phyloP scores from a whole-genome alignment of 2,329 filamentous ascomycete genomes.

The Pseudonectria buxi region DNA sequence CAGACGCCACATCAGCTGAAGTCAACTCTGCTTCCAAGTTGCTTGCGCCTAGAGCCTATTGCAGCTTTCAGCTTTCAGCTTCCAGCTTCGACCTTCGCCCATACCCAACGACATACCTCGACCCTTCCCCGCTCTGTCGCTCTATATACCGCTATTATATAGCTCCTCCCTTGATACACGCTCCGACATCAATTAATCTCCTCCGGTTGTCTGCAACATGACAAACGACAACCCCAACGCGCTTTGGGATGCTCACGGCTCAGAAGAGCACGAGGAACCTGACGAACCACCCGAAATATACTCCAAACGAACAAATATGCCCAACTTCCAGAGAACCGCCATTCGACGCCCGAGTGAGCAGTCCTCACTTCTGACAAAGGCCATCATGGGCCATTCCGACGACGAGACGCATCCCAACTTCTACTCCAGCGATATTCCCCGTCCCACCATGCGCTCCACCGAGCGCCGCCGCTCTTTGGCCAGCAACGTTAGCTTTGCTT shows the following conservation, averaged over 20 bases:
- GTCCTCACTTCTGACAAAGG: slow-evolving; percentile 81
- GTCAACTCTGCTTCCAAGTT: slow-evolving; percentile 3
- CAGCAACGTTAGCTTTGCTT: slow-evolving; percentile 69
- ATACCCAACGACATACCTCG: background rate
- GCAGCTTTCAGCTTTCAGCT: background rate
- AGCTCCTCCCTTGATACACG: background rate
- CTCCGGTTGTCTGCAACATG: slow-evolving; percentile 27
- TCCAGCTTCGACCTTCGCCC: background rate
- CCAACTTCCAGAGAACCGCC: slow-evolving; percentile 40
- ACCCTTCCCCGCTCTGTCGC: too few species aligned
- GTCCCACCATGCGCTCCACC: slow-evolving; percentile 25
- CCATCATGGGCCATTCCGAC: slow-evolving; percentile 63
- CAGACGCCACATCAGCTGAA: slow-evolving; percentile 1
- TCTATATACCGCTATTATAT: too few species aligned
- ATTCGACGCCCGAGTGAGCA: slow-evolving; percentile 48
- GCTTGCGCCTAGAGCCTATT: too few species aligned
- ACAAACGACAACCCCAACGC: slow-evolving; percentile 22
- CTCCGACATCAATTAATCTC: slow-evolving; percentile 4
- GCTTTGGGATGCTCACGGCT: slow-evolving; percentile 30
- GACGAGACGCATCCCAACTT: slow-evolving; percentile 39
- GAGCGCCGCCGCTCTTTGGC: slow-evolving; percentile 58
- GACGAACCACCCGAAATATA: slow-evolving; percentile 78
- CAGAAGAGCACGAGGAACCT: slow-evolving; percentile 65
- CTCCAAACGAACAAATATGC: slow-evolving; percentile 20
- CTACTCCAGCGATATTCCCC: slow-evolving; percentile 21